Percentiles rank a stretch among this genome's conserved stretches.
Conservation (phyloP, 805 yeast genomes). For the Ogataea wickerhamii region DNA sequence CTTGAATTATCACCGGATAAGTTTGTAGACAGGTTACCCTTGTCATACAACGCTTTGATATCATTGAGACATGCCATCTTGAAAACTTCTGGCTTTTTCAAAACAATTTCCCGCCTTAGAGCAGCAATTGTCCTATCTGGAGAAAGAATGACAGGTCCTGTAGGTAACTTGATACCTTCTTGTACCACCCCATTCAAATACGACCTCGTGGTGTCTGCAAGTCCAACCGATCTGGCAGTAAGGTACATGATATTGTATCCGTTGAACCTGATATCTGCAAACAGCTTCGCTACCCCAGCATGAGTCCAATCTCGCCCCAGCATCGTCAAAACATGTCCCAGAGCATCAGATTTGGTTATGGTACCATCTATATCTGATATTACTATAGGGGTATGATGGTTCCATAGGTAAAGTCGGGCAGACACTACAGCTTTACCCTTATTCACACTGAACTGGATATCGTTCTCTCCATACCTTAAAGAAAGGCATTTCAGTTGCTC, state of each 20-base stretch:
- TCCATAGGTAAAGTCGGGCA: conserved; percentile 81
- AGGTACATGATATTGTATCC: conserved; percentile 93
- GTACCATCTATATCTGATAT: conserved; percentile 98
- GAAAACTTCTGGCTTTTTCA: conserved; percentile 96
- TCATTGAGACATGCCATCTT: conserved; percentile 96
- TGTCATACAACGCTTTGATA: conserved; percentile 62
- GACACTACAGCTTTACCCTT: conserved; percentile 75
- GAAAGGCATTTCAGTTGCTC: conserved; percentile 78
- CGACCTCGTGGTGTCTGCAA: conserved; percentile 86
- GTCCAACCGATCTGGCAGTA: conserved; percentile 94
- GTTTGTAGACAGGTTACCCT: background rate
- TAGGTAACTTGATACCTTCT: conserved; percentile 68
- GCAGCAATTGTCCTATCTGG: conserved; percentile 98
- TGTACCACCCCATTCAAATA: conserved; percentile 78
- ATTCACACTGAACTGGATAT: conserved; percentile 72
- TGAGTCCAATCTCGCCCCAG: conserved; percentile 98
- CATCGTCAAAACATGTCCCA: conserved; percentile 92
- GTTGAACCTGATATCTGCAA: conserved; percentile 78
- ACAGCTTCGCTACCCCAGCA: conserved; percentile 87
- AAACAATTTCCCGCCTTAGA: conserved; percentile 80
- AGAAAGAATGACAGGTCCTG: conserved; percentile 89
- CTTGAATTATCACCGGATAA: background rate
- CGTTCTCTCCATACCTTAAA: conserved; percentile 75
- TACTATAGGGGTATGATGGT: conserved; percentile 79
- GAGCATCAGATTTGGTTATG: conserved; percentile 94